Percentiles rank a stretch among this genome's conserved stretches.
Conservation (phyloP, 805 yeast species). For the Candida maris region DNA sequence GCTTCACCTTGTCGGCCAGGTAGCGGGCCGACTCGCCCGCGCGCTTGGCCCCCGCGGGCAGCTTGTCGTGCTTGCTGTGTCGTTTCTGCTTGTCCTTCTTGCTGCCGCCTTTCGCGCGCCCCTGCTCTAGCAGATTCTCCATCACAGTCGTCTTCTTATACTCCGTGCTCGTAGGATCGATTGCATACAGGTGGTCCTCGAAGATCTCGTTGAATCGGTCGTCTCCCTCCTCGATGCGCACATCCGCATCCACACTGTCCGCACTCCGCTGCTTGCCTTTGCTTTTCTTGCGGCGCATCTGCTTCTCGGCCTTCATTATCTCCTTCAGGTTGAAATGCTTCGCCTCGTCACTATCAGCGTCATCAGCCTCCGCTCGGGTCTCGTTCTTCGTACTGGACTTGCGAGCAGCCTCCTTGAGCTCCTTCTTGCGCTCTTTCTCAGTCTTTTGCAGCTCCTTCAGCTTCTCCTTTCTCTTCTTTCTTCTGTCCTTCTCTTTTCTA, state of each 20-base stretch:
- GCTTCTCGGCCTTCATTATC: conserved; percentile 68
- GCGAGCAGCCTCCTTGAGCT: conserved; percentile 30
- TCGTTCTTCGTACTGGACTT: conserved; percentile 28
- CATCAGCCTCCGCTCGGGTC: conserved; percentile 27
- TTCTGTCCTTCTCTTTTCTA: conserved; percentile 90
- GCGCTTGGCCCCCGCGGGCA: neutral
- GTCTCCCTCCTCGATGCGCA: conserved; percentile 73
- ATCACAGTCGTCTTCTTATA: conserved; percentile 84
- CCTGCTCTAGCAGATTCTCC: conserved; percentile 76
- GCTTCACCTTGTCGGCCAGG: conserved; percentile 51
- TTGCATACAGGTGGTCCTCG: conserved; percentile 85
- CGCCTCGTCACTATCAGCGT: conserved; percentile 39
- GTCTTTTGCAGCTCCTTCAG: conserved; percentile 56
- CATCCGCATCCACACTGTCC: conserved; percentile 36
- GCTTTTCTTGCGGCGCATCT: conserved; percentile 46
- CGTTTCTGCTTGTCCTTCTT: conserved; percentile 13
- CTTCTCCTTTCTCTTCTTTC: conserved; percentile 76
- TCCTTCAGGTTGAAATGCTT: conserved; percentile 87
- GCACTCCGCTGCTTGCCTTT: conserved; percentile 49
- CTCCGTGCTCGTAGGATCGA: conserved; percentile 91
- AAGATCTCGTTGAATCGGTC: conserved; percentile 81
- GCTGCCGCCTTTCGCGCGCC: conserved; percentile 44
- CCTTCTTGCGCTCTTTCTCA: conserved; percentile 50
- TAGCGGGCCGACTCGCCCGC: conserved; percentile 8
- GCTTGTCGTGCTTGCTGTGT: conserved; percentile 19